These are phyloP conservation scores for Ogataea parapolymorpha DNA, from an alignment of 805 yeast genomes.

Conservation along the genomic window DNA sequence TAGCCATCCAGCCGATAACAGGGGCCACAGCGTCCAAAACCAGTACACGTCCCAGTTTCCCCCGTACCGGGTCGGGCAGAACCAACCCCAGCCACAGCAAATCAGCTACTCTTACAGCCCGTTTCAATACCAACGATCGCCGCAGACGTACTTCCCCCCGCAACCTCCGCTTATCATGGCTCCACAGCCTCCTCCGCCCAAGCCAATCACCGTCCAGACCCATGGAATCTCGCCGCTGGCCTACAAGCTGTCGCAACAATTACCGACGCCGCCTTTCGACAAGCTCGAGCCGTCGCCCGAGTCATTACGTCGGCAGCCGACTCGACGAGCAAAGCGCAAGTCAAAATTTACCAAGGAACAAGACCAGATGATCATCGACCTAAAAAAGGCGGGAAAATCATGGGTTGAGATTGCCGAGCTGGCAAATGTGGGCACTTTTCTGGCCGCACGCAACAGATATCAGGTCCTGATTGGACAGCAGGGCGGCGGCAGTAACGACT, in stretches of 20 bases:
- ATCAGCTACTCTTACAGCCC: not conserved
- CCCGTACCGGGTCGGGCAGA: not conserved
- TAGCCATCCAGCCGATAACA: not conserved
- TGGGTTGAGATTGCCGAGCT: constrained; percentile 74
- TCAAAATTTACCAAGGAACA: constrained; percentile 71
- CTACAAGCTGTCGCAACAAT: constrained; percentile 25
- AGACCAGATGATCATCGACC: constrained; percentile 57
- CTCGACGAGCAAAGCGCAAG: constrained; percentile 53
- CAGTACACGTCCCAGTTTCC: not conserved
- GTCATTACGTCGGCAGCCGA: constrained; percentile 22
- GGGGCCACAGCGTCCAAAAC: not conserved
- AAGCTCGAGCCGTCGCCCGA: constrained; percentile 19
- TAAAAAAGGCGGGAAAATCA: constrained; percentile 60
- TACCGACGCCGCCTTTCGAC: constrained; percentile 30
- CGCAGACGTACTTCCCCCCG: not conserved
- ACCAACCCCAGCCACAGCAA: not conserved
- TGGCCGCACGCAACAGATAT: constrained; percentile 75
- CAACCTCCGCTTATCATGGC: constrained; percentile 4
- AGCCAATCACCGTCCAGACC: constrained; percentile 8
- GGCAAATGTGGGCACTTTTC: constrained; percentile 59
- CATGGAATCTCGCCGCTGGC: constrained; percentile 21
- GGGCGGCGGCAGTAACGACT: constrained; percentile 66
- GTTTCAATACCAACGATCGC: not conserved
- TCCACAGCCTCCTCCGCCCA: constrained; percentile 8
- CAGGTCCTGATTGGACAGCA: constrained; percentile 82